A percentile compares a stretch with the other conserved stretches of the same genome.
Conservation (phyloP, 305 asterid species). For the Fraxinus greggii region DNA sequence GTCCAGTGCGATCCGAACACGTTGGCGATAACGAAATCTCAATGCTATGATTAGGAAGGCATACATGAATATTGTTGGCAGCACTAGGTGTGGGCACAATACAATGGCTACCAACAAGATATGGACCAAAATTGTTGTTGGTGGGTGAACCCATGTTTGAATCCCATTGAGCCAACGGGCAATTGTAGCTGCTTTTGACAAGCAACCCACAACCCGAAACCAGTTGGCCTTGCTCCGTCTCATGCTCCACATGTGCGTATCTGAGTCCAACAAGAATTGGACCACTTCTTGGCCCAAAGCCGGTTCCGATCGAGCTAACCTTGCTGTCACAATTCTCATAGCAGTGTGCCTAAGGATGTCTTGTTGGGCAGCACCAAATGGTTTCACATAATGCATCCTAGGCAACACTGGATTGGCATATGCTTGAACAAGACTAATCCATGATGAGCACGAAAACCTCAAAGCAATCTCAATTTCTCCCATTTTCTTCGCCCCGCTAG, state of each 20-base stretch:
- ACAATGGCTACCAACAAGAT: constrained; percentile 55
- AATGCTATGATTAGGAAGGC: constrained; percentile 51
- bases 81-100: constrained; percentile 62
- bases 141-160: constrained; percentile 65
- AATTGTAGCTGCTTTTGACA: constrained; percentile 58
- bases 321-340: constrained; percentile 62
- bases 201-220: constrained; percentile 71
- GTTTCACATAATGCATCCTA: constrained; percentile 82
- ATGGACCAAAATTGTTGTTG: constrained; percentile 64
- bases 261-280: constrained; percentile 80
- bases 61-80: constrained; percentile 72
- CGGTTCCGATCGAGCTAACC: constrained; percentile 82
- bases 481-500: constrained; percentile 80
- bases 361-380: constrained; percentile 77
- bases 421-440: constrained; percentile 73
- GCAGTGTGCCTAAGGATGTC: constrained; percentile 76
- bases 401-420: constrained; percentile 77
- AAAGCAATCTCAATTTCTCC: constrained; percentile 79
- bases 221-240: constrained; percentile 90
- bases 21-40: constrained; percentile 57
- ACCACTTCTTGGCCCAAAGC: constrained; percentile 85
- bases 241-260: constrained; percentile 89
- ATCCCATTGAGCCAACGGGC: constrained; percentile 71
- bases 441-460: constrained; percentile 72
- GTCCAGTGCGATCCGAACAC: constrained; percentile 58